phyloP scores from a whole-genome alignment of 306 rosid species.

The Cicer yamashitae region DNA sequence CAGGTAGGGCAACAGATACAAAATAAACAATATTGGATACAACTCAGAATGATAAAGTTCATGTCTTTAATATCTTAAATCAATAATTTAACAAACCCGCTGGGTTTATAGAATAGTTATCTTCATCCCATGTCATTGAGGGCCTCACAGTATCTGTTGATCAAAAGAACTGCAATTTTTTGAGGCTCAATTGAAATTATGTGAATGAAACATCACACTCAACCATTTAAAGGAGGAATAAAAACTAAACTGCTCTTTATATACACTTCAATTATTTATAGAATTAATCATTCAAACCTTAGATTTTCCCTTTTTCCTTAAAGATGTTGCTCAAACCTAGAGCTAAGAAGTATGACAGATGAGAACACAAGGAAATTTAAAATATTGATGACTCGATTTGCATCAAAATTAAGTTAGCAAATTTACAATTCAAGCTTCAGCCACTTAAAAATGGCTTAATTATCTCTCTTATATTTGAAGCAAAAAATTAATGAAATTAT shows the following conservation, averaged over 20 bases:
- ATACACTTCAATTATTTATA: neutral
- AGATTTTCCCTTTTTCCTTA: neutral
- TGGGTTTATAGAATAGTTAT: neutral
- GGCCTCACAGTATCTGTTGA: neutral
- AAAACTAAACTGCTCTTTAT: constrained; percentile 4
- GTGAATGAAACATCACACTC: constrained; percentile 17
- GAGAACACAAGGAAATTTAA: neutral
- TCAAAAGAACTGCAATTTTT: constrained; percentile 14
- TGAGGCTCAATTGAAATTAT: neutral
- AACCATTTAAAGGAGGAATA: neutral
- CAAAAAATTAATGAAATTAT: neutral
- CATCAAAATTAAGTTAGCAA: constrained; percentile 15
- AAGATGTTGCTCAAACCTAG: constrained; percentile 16
- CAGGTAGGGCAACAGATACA: constrained; percentile 5
- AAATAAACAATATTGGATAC: constrained; percentile 20
- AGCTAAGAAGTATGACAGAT: constrained; percentile 5
- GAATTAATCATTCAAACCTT: constrained; percentile 2
- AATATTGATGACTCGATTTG: constrained; percentile 5
- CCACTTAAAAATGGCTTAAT: constrained; percentile 24
- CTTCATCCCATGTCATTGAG: neutral
- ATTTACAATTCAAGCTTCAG: constrained; percentile 20
- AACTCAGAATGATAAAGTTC: constrained; percentile 33
- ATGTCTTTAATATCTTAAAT: constrained; percentile 28
- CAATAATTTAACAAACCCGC: neutral
- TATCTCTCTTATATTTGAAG: neutral